Evolutionary conservation across 2,329 filamentous ascomycete species (phyloP).

Genomic region (Aspergillus neotritici): DNA sequence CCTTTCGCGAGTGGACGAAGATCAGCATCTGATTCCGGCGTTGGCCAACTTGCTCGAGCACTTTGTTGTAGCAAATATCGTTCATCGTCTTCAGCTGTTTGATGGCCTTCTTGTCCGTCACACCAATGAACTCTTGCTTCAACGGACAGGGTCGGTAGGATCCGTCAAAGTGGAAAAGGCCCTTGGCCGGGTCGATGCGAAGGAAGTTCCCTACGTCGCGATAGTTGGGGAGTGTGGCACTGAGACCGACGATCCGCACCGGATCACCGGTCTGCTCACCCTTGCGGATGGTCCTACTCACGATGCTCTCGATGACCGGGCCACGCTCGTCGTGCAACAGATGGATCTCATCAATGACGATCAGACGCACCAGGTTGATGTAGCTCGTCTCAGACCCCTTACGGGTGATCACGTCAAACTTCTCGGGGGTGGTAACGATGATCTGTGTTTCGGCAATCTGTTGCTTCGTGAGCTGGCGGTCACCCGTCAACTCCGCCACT

Average conservation of each 20-base stretch:
- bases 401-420: slow-evolving; percentile 98
- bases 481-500: slow-evolving; percentile 93
- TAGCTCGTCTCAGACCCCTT: slow-evolving; percentile 97
- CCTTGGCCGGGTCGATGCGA: slow-evolving; percentile 77
- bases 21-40: slow-evolving; percentile 97
- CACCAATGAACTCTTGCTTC: slow-evolving; percentile 93
- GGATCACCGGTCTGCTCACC: slow-evolving; percentile 92
- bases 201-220: slow-evolving; percentile 93
- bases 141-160: slow-evolving; percentile 90
- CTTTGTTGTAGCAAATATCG: slow-evolving; percentile 95
- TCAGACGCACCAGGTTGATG: slow-evolving; percentile 89
- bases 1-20: slow-evolving; percentile 96
- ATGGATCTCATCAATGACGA: slow-evolving; percentile 98
- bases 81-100: slow-evolving; percentile 99
- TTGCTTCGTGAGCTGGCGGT: slow-evolving; percentile 96
- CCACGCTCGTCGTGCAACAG: slow-evolving; percentile 95
- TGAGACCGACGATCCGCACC: slow-evolving; percentile 85
- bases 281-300: slow-evolving; percentile 85
- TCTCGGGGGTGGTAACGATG: slow-evolving; percentile 97
- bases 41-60: slow-evolving; percentile 89
- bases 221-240: slow-evolving; percentile 94
- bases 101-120: slow-evolving; percentile 96
- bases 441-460: slow-evolving; percentile 97
- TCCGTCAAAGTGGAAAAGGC: slow-evolving; percentile 92
- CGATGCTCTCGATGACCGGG: slow-evolving; percentile 93